Evolutionary conservation across 2,329 filamentous ascomycete species (phyloP).

Genomic region (Claviceps capensis): DNA sequence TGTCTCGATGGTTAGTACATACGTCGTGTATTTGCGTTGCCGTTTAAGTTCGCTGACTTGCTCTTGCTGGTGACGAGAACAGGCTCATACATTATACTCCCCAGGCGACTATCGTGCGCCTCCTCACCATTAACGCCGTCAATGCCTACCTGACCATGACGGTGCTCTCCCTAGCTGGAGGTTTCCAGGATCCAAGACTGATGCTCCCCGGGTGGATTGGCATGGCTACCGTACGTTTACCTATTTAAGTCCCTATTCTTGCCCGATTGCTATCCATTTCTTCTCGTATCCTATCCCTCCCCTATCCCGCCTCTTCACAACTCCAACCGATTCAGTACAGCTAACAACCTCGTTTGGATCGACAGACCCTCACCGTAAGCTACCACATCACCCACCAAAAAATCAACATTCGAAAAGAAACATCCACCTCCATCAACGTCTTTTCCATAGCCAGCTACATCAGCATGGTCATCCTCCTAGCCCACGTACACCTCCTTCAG

Average conservation of each 20-base stretch:
- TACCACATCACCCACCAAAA: constrained; percentile 69
- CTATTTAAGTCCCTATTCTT: not conserved
- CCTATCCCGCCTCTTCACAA: not conserved
- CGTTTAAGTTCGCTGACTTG: not conserved
- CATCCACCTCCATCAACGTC: constrained; percentile 61
- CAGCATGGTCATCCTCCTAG: constrained; percentile 56
- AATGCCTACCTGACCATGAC: constrained; percentile 65
- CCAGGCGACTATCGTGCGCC: constrained; percentile 64
- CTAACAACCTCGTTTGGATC: not conserved
- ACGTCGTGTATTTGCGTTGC: too few species aligned
- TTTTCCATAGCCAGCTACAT: constrained; percentile 66
- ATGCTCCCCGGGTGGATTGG: constrained; percentile 66
- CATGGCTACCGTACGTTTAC: constrained; percentile 50
- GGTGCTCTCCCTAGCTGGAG: constrained; percentile 56
- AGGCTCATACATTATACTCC: constrained; percentile 79
- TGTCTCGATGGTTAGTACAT: constrained; percentile 58
- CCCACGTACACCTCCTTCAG: constrained; percentile 51
- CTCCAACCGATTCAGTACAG: not conserved
- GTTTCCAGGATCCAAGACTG: constrained; percentile 54
- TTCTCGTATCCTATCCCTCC: not conserved
- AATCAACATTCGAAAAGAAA: constrained; percentile 69
- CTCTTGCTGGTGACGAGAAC: not conserved
- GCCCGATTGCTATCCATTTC: not conserved
- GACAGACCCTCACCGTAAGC: constrained; percentile 54
- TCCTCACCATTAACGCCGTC: constrained; percentile 59